Percentiles rank a stretch among this genome's conserved stretches.
phyloP scores from a whole-genome alignment of 768 basidiomycete species.

The Leccinum olivaceopallidum region DNA sequence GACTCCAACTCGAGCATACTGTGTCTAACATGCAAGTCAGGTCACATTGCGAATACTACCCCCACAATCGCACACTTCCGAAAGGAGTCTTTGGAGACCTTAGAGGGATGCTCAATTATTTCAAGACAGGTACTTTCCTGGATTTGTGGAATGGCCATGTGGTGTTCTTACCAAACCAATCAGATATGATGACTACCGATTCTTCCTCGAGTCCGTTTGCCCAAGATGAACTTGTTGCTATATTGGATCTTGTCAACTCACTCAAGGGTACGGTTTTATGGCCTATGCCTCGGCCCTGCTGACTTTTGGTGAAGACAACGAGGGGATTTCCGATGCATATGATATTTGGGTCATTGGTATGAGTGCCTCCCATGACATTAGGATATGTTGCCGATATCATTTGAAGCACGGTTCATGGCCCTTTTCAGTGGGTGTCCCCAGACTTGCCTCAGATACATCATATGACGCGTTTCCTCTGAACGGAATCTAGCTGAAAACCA shows the following conservation, averaged over 20 bases:
- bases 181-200: conserved; percentile 20
- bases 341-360: conserved; percentile 19
- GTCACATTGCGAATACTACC: conserved; percentile 21
- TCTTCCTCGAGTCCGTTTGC: conserved; percentile 19
- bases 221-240: conserved; percentile 13
- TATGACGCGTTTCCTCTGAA: not conserved
- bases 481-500: conserved; percentile 12
- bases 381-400: not conserved
- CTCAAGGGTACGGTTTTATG: conserved; percentile 6
- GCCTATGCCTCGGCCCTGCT: not conserved
- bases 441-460: not conserved
- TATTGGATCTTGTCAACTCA: conserved; percentile 17
- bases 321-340: conserved; percentile 1
- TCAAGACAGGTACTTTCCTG: conserved; percentile 9
- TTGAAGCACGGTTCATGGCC: conserved; percentile 14
- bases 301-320: conserved; percentile 2
- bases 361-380: not conserved
- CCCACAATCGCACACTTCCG: conserved; percentile 5
- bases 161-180: not conserved
- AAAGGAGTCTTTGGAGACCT: conserved; percentile 9
- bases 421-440: conserved; percentile 11
- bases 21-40: conserved; percentile 8
- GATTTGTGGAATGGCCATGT: not conserved
- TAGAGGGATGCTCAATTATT: conserved; percentile 18
- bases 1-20: not conserved